These are phyloP conservation scores for Keithomyces neogunnii DNA, from an alignment of 2,329 filamentous ascomycete genomes.

Conservation along the genomic window DNA sequence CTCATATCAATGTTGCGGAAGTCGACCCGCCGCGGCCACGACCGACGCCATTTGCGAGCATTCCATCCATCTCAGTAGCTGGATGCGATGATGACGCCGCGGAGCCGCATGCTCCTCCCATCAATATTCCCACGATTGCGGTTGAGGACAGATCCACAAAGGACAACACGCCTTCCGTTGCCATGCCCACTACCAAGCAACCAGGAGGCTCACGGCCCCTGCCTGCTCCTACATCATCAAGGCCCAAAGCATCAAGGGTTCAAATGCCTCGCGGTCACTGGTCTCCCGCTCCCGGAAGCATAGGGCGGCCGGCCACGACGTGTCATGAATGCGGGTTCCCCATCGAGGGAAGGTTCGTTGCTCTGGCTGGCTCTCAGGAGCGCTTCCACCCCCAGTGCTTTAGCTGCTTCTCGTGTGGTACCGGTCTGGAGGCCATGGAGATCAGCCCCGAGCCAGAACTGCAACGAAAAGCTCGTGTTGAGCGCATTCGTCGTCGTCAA, in stretches of 20 bases:
- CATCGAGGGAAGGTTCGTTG: slow-evolving; percentile 86
- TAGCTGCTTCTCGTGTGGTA: slow-evolving; percentile 78
- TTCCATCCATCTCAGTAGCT: slow-evolving; percentile 29
- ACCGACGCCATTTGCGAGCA: slow-evolving; percentile 18
- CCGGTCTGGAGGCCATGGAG: slow-evolving; percentile 84
- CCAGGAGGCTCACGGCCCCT: slow-evolving; percentile 24
- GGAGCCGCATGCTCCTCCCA: slow-evolving; percentile 21
- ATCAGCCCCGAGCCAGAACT: slow-evolving; percentile 86
- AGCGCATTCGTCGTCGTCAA: slow-evolving; percentile 58
- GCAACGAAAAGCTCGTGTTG: slow-evolving; percentile 61
- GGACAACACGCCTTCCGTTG: slow-evolving; percentile 34
- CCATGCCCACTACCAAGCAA: slow-evolving; percentile 35
- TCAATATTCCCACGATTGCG: slow-evolving; percentile 44
- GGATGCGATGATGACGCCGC: slow-evolving; percentile 13
- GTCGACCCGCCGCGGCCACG: slow-evolving; percentile 27
- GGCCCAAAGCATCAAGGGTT: slow-evolving; percentile 23
- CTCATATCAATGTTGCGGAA: slow-evolving; percentile 48
- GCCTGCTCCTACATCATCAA: slow-evolving; percentile 34
- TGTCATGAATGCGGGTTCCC: slow-evolving; percentile 79
- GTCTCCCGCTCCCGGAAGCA: slow-evolving; percentile 43
- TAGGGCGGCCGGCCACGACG: slow-evolving; percentile 52
- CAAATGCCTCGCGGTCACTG: slow-evolving; percentile 45
- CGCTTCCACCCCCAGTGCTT: slow-evolving; percentile 95
- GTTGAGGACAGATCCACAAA: slow-evolving; percentile 23
- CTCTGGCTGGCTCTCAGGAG: slow-evolving; percentile 60